These are phyloP conservation scores for Dioscorea alata DNA, from an alignment of 106 monocot genomes.

Conservation along the genomic window DNA sequence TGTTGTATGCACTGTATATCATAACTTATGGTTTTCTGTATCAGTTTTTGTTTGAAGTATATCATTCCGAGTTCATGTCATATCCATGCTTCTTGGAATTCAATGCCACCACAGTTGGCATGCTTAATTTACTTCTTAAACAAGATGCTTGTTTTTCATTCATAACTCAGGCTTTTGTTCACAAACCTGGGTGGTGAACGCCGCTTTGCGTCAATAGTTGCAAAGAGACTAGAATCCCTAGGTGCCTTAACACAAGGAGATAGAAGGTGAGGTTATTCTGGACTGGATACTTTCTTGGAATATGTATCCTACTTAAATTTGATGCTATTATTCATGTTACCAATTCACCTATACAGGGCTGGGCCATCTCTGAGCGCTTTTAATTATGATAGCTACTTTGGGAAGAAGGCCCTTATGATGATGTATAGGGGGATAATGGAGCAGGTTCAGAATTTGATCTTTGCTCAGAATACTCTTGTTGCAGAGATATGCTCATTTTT, in stretches of 20 bases:
- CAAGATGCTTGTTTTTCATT: slow-evolving; percentile 3
- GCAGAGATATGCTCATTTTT: slow-evolving; percentile 3
- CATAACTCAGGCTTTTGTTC: slow-evolving; percentile 70
- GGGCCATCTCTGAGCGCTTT: slow-evolving; percentile 86
- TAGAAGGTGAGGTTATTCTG: slow-evolving; percentile 55
- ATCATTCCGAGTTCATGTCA: too few relatives aligned
- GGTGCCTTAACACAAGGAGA: slow-evolving; percentile 99
- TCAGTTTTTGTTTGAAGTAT: too few relatives aligned
- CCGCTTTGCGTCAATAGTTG: slow-evolving; percentile 96
- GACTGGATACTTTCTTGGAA: neutral
- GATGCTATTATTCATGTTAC: slow-evolving; percentile 1
- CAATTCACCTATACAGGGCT: slow-evolving; percentile 44
- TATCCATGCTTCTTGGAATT: too few relatives aligned
- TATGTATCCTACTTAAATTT: neutral
- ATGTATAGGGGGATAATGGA: slow-evolving; percentile 99
- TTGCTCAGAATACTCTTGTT: neutral
- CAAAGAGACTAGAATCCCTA: slow-evolving; percentile 91
- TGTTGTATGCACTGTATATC: too few relatives aligned
- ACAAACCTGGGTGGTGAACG: slow-evolving; percentile 98
- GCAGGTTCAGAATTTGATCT: slow-evolving; percentile 44
- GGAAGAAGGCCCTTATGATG: slow-evolving; percentile 75
- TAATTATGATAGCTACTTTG: slow-evolving; percentile 86
- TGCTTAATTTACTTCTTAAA: too few relatives aligned
- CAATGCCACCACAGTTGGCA: too few relatives aligned
- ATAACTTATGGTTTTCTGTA: too few relatives aligned